A percentile compares a stretch with the other conserved stretches of the same genome.
Conservation (phyloP, 768 basidiomycete species). For the Punctularia strigosozonata region DNA sequence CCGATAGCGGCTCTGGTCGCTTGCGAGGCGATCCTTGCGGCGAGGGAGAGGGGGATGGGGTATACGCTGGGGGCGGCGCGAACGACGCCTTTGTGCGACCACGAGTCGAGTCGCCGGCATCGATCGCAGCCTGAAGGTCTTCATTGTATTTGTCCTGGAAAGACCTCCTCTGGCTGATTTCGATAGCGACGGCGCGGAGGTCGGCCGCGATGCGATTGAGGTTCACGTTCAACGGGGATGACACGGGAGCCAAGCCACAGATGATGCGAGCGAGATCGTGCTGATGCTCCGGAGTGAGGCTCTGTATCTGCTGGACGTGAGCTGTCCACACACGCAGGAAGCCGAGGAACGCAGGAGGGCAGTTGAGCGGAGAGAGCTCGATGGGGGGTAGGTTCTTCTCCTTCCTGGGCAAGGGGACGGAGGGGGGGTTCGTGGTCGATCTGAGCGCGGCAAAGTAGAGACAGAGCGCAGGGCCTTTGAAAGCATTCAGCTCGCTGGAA, state of each 20-base stretch:
- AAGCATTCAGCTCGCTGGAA: neutral
- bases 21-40: constrained; percentile 12
- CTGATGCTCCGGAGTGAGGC: constrained; percentile 48
- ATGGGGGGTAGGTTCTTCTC: constrained; percentile 35
- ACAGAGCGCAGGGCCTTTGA: constrained; percentile 63
- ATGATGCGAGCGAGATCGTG: constrained; percentile 79
- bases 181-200: constrained; percentile 75
- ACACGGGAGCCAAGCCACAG: constrained; percentile 42
- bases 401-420: constrained; percentile 62
- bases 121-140: constrained; percentile 72
- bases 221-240: constrained; percentile 24
- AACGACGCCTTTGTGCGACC: constrained; percentile 44
- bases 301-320: constrained; percentile 53
- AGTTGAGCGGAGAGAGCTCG: constrained; percentile 55
- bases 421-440: constrained; percentile 64
- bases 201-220: constrained; percentile 64
- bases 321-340: constrained; percentile 69
- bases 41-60: constrained; percentile 12
- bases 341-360: constrained; percentile 52
- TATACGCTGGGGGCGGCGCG: constrained; percentile 59
- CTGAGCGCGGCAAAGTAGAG: constrained; percentile 78
- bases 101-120: constrained; percentile 34
- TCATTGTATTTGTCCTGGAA: constrained; percentile 72
- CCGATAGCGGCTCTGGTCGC: constrained; percentile 7
- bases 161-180: constrained; percentile 72